Conservation (phyloP, 495 filamentous ascomycete species). For the Daldinia caldariorum region DNA sequence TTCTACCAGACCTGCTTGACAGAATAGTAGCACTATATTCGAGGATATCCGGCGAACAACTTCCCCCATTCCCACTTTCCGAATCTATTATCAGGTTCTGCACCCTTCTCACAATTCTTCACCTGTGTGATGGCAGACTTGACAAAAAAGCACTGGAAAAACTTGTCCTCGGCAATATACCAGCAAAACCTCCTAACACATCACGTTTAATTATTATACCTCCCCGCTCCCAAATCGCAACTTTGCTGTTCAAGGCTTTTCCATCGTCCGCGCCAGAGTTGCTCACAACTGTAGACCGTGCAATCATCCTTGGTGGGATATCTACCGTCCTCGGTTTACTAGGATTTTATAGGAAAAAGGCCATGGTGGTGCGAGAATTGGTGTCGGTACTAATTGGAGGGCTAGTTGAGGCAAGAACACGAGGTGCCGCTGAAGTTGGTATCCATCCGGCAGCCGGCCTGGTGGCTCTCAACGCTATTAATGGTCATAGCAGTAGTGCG, state of each 20-base stretch:
- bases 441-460: constrained; percentile 92
- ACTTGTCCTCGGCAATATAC: constrained; percentile 62
- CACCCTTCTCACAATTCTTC: constrained; percentile 75
- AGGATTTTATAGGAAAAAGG: constrained; percentile 85
- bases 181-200: constrained; percentile 50
- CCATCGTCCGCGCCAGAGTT: constrained; percentile 70
- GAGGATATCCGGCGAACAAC: constrained; percentile 79
- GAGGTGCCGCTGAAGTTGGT: constrained; percentile 92
- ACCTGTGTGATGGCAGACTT: constrained; percentile 73
- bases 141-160: constrained; percentile 72
- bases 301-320: constrained; percentile 83
- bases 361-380: constrained; percentile 83
- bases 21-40: constrained; percentile 85
- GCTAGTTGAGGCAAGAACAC: constrained; percentile 89
- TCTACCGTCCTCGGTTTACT: constrained; percentile 80
- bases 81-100: constrained; percentile 84
- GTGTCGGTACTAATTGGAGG: constrained; percentile 83
- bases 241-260: constrained; percentile 75
- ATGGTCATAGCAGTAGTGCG: constrained; percentile 59
- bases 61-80: constrained; percentile 82
- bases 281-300: constrained; percentile 73
- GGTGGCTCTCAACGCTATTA: constrained; percentile 65
- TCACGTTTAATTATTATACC: constrained; percentile 61
- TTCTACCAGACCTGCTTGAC: constrained; percentile 70
- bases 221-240: constrained; percentile 72